Base-by-base conservation (phyloP, 1,284 basidiomycete genomes). In the Prillingera fragicola region DNA sequence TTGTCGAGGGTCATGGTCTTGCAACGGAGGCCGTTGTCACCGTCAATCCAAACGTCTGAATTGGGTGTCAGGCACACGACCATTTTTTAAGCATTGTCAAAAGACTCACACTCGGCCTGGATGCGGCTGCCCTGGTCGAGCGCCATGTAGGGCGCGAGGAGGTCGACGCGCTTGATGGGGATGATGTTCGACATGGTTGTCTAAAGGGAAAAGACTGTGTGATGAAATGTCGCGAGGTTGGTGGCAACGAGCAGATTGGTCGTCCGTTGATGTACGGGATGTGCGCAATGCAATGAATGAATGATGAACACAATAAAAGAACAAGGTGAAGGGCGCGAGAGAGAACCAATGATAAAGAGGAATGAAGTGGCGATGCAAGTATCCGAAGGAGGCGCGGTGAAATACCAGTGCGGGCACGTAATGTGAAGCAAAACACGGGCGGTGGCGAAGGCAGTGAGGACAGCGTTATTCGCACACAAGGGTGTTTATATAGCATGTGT, bases 41-140 rank as follows among this genome's bases (percentile, higher is more conserved):
- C 89, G 70, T 95, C 90, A 67, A 94, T 83, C 90, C 90, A 95
- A 74, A 94, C 85, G 73, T 94, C 87, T 91, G 71, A 17, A 33
- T 38, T 10, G 36, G n/a, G 32, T 24, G 41, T 45, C 25, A 50
- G 48, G 22, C 18, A 27, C 5, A n/a, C n/a, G n/a, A n/a, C n/a
- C 32, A 33, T n/a, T n/a, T n/a, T n/a, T n/a, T n/a, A n/a, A n/a
- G 9, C 15, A 33, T 12, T 17, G 14, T n/a, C n/a, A n/a, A n/a
- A n/a, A 26, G 18, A 72, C 82, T 56, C 72, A 90, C 88, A 94
- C 75, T 94, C 90, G 41, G 91, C 90, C 77, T 94, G 90, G 69
- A 94, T 66, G 69, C 86, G 85, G 18, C 82, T 80, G 47, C 88
- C 88, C 73, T 94, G 90, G 58, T 80, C 76, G 53, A 94, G 83